phyloP scores from a whole-genome alignment of 495 filamentous ascomycete species.

The Diplogelasinospora grovesii region DNA sequence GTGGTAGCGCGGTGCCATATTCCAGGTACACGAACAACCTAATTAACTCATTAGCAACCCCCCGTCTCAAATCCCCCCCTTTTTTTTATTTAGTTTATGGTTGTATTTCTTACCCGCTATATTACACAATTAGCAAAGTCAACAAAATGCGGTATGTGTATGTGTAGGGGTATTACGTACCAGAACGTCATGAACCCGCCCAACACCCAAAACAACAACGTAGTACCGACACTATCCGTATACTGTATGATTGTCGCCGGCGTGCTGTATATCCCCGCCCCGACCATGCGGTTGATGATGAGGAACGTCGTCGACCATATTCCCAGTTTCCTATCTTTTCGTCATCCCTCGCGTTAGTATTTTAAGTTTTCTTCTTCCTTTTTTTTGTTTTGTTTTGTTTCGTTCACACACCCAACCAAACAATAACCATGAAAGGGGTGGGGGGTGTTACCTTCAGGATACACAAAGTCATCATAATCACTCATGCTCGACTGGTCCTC shows the following conservation, averaged over 20 bases:
- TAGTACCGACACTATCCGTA: slow-evolving; percentile 25
- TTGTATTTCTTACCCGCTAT: too few species aligned
- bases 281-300: slow-evolving; percentile 29
- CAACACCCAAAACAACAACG: slow-evolving; percentile 26
- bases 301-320: slow-evolving; percentile 28
- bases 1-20: slow-evolving; percentile 27
- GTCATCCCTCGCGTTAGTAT: too few species aligned
- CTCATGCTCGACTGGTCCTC: slow-evolving; percentile 18
- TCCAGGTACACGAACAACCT: slow-evolving; percentile 31
- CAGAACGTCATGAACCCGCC: slow-evolving; percentile 29
- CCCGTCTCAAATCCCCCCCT: too few species aligned
- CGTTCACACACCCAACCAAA: too few species aligned
- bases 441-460: slow-evolving; percentile 26
- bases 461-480: slow-evolving; percentile 31
- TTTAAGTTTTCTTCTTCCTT: too few species aligned
- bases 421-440: background rate
- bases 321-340: slow-evolving; percentile 26
- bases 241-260: slow-evolving; percentile 19
- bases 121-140: too few species aligned
- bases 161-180: slow-evolving; percentile 3
- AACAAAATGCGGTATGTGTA: too few species aligned
- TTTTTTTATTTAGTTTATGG: too few species aligned
- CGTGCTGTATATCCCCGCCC: slow-evolving; percentile 25
- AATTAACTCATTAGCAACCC: too few species aligned
- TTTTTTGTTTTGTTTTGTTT: background rate